Percentiles rank a stretch among this genome's conserved stretches.
phyloP scores from a whole-genome alignment of 192 early-diverging fungal genomes.

The Coemansia sp. region DNA sequence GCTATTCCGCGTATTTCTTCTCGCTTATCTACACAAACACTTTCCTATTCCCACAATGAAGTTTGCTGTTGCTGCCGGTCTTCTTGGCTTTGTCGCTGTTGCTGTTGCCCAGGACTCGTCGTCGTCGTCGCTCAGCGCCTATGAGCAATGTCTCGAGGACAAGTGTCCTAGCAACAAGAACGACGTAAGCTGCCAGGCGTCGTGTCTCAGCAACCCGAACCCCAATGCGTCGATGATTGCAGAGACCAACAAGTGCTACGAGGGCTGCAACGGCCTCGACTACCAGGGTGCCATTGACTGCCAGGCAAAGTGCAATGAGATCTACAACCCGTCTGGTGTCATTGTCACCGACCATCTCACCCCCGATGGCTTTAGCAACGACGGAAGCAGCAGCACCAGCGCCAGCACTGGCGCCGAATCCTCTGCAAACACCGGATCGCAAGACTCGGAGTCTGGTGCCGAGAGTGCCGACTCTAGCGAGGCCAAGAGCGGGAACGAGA shows the following conservation, averaged over 20 bases:
- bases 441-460: constrained; percentile 3
- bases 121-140: constrained; percentile 25
- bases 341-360: constrained; percentile 39
- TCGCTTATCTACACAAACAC: not conserved
- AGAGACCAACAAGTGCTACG: constrained; percentile 41
- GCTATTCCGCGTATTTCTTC: too few relatives aligned
- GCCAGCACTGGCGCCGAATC: not conserved
- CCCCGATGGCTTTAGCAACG: constrained; percentile 17
- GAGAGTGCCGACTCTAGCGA: not conserved
- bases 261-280: constrained; percentile 27
- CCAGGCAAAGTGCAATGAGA: constrained; percentile 36
- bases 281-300: constrained; percentile 37
- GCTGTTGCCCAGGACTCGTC: constrained; percentile 27
- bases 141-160: constrained; percentile 39
- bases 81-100: constrained; percentile 25
- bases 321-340: constrained; percentile 43
- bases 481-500: not conserved
- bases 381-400: not conserved
- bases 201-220: constrained; percentile 43
- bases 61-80: constrained; percentile 23
- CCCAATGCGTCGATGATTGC: constrained; percentile 52
- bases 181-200: constrained; percentile 43
- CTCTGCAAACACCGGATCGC: constrained; percentile 6
- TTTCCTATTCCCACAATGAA: constrained; percentile 26
- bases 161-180: constrained; percentile 31